Evolutionary conservation across 306 rosid genomes (phyloP).

Genomic region (Betula pendula): DNA sequence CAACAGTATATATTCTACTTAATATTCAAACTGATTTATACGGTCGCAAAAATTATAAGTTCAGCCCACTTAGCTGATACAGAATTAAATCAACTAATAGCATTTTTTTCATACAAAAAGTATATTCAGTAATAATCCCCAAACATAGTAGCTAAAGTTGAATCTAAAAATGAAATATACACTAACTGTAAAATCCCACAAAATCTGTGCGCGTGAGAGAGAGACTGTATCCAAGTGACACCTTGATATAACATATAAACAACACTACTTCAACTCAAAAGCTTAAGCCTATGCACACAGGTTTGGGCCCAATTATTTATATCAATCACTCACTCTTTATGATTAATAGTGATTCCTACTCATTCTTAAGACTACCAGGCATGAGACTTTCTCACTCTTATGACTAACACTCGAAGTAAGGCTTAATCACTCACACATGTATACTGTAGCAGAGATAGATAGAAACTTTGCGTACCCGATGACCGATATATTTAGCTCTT

Average conservation of each 20-base stretch:
- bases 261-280: too few species aligned
- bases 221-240: background rate
- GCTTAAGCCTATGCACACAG: background rate
- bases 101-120: background rate
- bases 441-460: background rate
- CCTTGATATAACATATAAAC: too few species aligned
- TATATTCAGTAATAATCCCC: background rate
- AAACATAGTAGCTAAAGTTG: background rate
- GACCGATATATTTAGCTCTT: conserved; percentile 85
- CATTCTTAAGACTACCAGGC: background rate
- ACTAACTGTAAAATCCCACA: background rate
- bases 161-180: background rate
- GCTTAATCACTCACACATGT: background rate
- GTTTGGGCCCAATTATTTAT: too few species aligned
- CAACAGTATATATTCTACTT: background rate
- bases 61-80: background rate
- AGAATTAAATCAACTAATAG: background rate
- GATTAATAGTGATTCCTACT: background rate
- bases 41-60: background rate
- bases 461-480: conserved; percentile 48
- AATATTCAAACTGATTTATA: background rate
- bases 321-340: background rate
- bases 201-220: background rate
- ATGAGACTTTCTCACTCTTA: background rate
- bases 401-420: background rate